Evolutionary conservation across 176 grass and related monocot species (phyloP), one percentile per base, ranked within the genome.

Genomic region (Puccinellia tenuiflora): DNA sequence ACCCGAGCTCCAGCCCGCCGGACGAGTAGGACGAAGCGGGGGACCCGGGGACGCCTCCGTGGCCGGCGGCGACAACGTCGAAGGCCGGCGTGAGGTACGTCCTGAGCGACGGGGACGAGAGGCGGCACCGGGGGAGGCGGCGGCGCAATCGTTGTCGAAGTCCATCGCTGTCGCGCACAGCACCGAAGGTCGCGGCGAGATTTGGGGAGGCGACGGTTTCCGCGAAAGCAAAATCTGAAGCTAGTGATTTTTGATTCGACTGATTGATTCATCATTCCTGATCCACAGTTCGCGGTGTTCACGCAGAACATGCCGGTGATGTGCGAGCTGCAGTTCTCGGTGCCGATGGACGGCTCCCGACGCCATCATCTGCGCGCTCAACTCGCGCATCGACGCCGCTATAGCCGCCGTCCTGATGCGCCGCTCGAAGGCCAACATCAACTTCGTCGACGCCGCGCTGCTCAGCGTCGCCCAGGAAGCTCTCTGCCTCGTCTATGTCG

Each of bases 341-440:
- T n/a, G n/a, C n/a, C n/a, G n/a, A n/a, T n/a, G n/a, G n/a, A n/a
- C n/a, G n/a, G n/a, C n/a, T n/a, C n/a, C n/a, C n/a, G n/a, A n/a
- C n/a, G n/a, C n/a, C 48, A 70, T 97, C 24, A 89, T 97, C 83
- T 92, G 86, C 26, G 72, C 92, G 9, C 90, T 97, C 40, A 94
- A 97, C 71, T 89, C 92, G 25, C 90, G 92, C 54, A 92, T 91
- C 52, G 90, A 97, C 64, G 80, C 92, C 39, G 38, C 52, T 35
- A 92, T 94, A 90, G 31, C 88, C 9, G 75, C 86, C 74, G 64
- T 82, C 21, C 88, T 97, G 62, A 85, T 97, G 43, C 69, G 67
- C 43, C 95, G 92, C 70, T 97, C 92, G 2, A 86, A 92, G 73
- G 86, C 95, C 65, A 94, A 86, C 81, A 70, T 97, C 2, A 6